phyloP scores from a whole-genome alignment of 2,329 filamentous ascomycete genomes.

The Scedosporium aurantiacum region DNA sequence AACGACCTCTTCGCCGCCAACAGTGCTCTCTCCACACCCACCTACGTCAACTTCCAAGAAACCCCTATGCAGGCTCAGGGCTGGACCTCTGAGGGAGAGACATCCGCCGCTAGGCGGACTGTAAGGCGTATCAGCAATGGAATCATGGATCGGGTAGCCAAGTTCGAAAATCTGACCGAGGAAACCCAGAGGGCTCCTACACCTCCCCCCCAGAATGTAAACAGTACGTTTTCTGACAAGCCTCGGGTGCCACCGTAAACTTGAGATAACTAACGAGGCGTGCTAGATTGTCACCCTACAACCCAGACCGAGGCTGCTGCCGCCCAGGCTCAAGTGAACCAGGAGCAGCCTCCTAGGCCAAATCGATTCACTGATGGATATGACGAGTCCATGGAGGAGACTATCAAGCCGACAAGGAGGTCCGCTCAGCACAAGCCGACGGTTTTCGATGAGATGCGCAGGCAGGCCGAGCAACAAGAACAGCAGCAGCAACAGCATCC shows the following conservation, averaged over 20 bases:
- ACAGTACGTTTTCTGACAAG: slow-evolving; percentile 33
- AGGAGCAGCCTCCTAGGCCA: slow-evolving; percentile 22
- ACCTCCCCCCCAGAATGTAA: slow-evolving; percentile 47
- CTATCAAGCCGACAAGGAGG: slow-evolving; percentile 42
- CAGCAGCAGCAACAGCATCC: slow-evolving; percentile 1
- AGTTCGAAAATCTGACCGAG: slow-evolving; percentile 43
- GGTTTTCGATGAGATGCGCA: slow-evolving; percentile 48
- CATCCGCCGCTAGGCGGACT: slow-evolving; percentile 20
- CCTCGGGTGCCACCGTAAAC: neutral
- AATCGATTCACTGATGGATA: slow-evolving; percentile 48
- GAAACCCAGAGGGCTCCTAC: slow-evolving; percentile 46
- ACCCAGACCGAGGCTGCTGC: neutral
- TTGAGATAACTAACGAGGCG: neutral
- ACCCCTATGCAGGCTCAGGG: slow-evolving; percentile 27
- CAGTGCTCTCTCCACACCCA: slow-evolving; percentile 31
- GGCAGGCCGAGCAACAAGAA: slow-evolving; percentile 37
- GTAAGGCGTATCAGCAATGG: slow-evolving; percentile 45
- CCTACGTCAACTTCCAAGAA: slow-evolving; percentile 39
- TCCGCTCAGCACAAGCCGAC: slow-evolving; percentile 30
- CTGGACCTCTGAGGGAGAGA: slow-evolving; percentile 42
- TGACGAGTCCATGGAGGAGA: slow-evolving; percentile 57
- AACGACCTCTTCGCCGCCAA: slow-evolving; percentile 30
- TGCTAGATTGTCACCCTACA: neutral
- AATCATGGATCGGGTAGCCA: slow-evolving; percentile 47
- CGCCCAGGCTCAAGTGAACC: neutral